Evolutionary conservation across 78 protist genomes (phyloP).

Genomic region (slime mould (Dictyostelium discoideum)): DNA sequence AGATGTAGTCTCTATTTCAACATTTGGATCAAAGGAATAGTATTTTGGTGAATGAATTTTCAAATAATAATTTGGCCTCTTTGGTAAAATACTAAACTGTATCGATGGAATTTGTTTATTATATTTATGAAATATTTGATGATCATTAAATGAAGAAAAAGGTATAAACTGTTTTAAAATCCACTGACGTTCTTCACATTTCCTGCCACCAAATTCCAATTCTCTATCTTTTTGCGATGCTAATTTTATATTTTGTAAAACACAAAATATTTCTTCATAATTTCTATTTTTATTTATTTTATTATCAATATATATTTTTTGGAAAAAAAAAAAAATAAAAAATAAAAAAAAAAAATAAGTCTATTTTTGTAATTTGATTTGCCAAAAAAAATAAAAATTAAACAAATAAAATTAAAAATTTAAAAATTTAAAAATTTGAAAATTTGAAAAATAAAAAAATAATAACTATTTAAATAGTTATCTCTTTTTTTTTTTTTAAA

Average conservation of each 20-base stretch:
- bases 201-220: slow-evolving; percentile 55
- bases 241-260: slow-evolving; percentile 36
- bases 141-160: not conserved
- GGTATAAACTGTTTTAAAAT: slow-evolving; percentile 55
- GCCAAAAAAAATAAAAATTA: not conserved
- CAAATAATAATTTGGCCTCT: slow-evolving; percentile 24
- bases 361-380: no score
- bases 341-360: not conserved
- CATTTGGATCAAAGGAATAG: slow-evolving; percentile 25
- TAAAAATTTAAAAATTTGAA: no score
- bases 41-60: slow-evolving; percentile 1
- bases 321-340: not conserved
- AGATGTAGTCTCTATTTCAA: not conserved
- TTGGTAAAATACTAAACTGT: not conserved
- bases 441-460: no score
- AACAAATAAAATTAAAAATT: no score
- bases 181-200: slow-evolving; percentile 77
- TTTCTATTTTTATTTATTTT: not conserved
- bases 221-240: slow-evolving; percentile 57
- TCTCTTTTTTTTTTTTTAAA: no score
- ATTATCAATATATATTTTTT: not conserved
- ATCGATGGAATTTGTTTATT: not conserved
- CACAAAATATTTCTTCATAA: slow-evolving; percentile 57
- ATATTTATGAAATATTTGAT: slow-evolving; percentile 20
- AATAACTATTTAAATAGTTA: no score